A percentile compares a stretch with the other conserved stretches of the same genome.
Conservation (phyloP, 2,329 filamentous ascomycete species). For the Colletotrichum lentis region DNA sequence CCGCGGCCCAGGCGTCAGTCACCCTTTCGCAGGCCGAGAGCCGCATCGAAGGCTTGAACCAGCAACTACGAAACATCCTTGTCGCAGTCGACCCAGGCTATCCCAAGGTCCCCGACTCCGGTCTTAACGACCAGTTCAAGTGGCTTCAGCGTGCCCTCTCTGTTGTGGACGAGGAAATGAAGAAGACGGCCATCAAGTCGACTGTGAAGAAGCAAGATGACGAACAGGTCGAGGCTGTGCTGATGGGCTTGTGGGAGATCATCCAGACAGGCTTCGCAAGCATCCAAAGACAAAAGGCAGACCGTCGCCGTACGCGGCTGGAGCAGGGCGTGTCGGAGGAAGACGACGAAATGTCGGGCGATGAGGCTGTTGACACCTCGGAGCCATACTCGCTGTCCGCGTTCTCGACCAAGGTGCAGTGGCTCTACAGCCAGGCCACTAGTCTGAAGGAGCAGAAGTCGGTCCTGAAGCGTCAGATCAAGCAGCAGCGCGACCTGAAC, state of each 20-base stretch:
- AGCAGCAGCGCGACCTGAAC: slow-evolving; percentile 93
- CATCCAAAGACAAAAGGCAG: slow-evolving; percentile 62
- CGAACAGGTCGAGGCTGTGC: slow-evolving; percentile 65
- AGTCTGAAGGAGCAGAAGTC: slow-evolving; percentile 86
- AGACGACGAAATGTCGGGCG: slow-evolving; percentile 68
- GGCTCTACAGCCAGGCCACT: slow-evolving; percentile 78
- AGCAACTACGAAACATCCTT: slow-evolving; percentile 68
- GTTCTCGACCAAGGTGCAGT: slow-evolving; percentile 81
- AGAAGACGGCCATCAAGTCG: slow-evolving; percentile 45
- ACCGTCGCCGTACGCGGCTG: slow-evolving; percentile 60
- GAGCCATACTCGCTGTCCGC: slow-evolving; percentile 76
- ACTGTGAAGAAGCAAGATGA: slow-evolving; percentile 50
- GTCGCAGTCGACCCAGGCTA: slow-evolving; percentile 57
- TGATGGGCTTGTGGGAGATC: slow-evolving; percentile 65
- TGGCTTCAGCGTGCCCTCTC: slow-evolving; percentile 72
- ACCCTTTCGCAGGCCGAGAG: slow-evolving; percentile 56
- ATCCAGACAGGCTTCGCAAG: slow-evolving; percentile 65
- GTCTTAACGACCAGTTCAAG: slow-evolving; percentile 71
- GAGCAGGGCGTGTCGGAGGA: slow-evolving; percentile 68
- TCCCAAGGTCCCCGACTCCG: slow-evolving; percentile 67
- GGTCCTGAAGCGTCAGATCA: slow-evolving; percentile 89
- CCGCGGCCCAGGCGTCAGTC: slow-evolving; percentile 40
- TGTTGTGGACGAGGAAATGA: slow-evolving; percentile 56
- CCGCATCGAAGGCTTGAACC: slow-evolving; percentile 70
- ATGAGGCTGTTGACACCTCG: slow-evolving; percentile 64